A percentile compares a stretch with the other conserved stretches of the same genome.
These are phyloP conservation scores for Solanum appendiculatum DNA, from an alignment of 257 asterid species.

Conservation along the genomic window DNA sequence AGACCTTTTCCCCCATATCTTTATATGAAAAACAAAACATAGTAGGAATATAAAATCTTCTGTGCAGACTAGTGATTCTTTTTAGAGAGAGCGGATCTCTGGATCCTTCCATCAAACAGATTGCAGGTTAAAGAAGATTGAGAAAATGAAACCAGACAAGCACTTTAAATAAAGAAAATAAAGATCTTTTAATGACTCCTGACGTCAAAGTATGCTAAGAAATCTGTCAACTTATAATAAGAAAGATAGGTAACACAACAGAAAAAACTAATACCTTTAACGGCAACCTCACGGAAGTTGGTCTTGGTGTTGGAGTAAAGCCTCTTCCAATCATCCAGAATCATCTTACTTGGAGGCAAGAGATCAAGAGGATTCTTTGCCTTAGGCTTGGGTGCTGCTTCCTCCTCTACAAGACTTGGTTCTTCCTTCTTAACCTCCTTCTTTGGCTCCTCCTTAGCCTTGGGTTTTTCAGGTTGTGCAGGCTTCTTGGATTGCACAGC, in stretches of 20 bases:
- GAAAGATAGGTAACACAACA: background rate
- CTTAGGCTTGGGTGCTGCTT: constrained; percentile 87
- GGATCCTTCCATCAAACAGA: background rate
- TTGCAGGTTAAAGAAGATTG: background rate
- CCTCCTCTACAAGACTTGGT: constrained; percentile 42
- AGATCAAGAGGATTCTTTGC: constrained; percentile 92
- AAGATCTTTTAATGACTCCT: background rate
- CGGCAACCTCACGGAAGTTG: constrained; percentile 92
- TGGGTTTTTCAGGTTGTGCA: constrained; percentile 57
- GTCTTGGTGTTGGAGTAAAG: constrained; percentile 92
- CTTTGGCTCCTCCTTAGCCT: constrained; percentile 56
- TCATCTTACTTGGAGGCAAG: constrained; percentile 84
- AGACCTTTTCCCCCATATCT: background rate
- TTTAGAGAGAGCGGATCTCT: background rate
- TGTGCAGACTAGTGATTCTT: background rate
- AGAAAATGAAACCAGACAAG: background rate
- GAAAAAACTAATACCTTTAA: constrained; percentile 42
- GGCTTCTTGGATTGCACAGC: constrained; percentile 73
- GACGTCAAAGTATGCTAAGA: background rate
- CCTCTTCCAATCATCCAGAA: constrained; percentile 96
- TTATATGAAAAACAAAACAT: background rate
- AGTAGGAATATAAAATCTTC: background rate
- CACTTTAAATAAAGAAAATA: background rate
- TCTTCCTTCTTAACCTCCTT: constrained; percentile 54
- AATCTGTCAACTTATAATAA: background rate